Percentiles rank a stretch among this genome's conserved stretches.
These are phyloP conservation scores for Tinospora cordifolia DNA, from an alignment of 164 flowering plant species.

Conservation along the genomic window DNA sequence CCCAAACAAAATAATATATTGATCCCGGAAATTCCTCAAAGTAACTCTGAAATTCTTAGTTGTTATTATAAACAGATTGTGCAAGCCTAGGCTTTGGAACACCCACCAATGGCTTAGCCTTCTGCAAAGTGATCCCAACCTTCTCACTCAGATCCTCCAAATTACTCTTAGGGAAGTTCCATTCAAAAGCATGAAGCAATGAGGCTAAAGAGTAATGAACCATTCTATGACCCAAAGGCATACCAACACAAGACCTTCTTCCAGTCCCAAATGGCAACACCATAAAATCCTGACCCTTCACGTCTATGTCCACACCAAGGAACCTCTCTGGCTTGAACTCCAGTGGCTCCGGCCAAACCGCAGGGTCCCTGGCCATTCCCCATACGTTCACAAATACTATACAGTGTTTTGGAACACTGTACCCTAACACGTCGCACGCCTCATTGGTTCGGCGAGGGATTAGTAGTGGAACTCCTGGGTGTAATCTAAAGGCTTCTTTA, in stretches of 20 bases:
- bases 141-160: slow-evolving; percentile 26
- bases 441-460: slow-evolving; percentile 29
- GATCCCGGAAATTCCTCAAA: too few relatives aligned
- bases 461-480: slow-evolving; percentile 30
- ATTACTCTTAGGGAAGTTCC: slow-evolving; percentile 19
- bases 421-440: slow-evolving; percentile 20
- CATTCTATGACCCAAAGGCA: slow-evolving; percentile 19
- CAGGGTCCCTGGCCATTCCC: slow-evolving; percentile 29
- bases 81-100: slow-evolving; percentile 25
- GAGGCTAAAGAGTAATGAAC: slow-evolving; percentile 21
- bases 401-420: slow-evolving; percentile 26
- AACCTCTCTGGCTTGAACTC: slow-evolving; percentile 34
- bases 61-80: background rate
- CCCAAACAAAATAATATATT: too few relatives aligned
- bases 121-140: slow-evolving; percentile 27
- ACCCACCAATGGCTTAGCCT: slow-evolving; percentile 21
- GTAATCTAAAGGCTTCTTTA: slow-evolving; percentile 33
- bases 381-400: slow-evolving; percentile 30
- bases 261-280: slow-evolving; percentile 35
- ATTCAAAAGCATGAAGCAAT: slow-evolving; percentile 26
- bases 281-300: slow-evolving; percentile 35
- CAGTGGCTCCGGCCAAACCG: slow-evolving; percentile 24
- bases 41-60: too few relatives aligned
- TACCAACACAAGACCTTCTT: slow-evolving; percentile 30
- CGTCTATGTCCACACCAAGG: slow-evolving; percentile 20